phyloP scores from a whole-genome alignment of 1,139 yeast species.

The Geotrichum candidum region DNA sequence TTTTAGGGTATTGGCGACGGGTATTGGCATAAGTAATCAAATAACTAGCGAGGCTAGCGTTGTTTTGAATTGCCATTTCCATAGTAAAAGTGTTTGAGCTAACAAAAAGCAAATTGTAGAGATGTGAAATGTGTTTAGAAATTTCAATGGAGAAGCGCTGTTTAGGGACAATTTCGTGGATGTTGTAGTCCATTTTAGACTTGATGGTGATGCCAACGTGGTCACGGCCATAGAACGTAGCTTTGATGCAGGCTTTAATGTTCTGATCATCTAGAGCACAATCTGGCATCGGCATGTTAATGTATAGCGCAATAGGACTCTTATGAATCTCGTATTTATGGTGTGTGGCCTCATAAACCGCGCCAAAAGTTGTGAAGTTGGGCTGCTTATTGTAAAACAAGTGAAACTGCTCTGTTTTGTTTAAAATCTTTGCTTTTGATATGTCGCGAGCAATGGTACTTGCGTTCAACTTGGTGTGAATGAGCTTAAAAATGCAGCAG shows the following conservation, averaged over 20 bases:
- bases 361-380: slow-evolving; percentile 54
- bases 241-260: slow-evolving; percentile 40
- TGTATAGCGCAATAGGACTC: slow-evolving; percentile 56
- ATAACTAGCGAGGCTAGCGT: slow-evolving; percentile 23
- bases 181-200: slow-evolving; percentile 28
- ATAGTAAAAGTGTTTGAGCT: slow-evolving; percentile 29
- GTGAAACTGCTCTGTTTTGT: slow-evolving; percentile 82
- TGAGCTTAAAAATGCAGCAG: slow-evolving; percentile 23
- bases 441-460: slow-evolving; percentile 55
- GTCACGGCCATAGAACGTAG: slow-evolving; percentile 19
- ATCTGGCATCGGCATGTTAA: slow-evolving; percentile 46
- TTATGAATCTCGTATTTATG: slow-evolving; percentile 49
- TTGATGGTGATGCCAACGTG: slow-evolving; percentile 24
- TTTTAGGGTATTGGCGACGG: neutral
- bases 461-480: slow-evolving; percentile 34
- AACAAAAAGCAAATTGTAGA: slow-evolving; percentile 32
- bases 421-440: slow-evolving; percentile 70
- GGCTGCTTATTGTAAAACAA: slow-evolving; percentile 49
- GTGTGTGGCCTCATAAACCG: slow-evolving; percentile 67
- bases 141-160: slow-evolving; percentile 28
- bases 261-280: slow-evolving; percentile 36
- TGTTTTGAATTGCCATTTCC: slow-evolving; percentile 26
- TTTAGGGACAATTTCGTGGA: slow-evolving; percentile 26
- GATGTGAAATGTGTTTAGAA: slow-evolving; percentile 31
- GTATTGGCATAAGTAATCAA: slow-evolving; percentile 30